phyloP scores from a whole-genome alignment of 495 filamentous ascomycete genomes.

The Extremus antarcticus region DNA sequence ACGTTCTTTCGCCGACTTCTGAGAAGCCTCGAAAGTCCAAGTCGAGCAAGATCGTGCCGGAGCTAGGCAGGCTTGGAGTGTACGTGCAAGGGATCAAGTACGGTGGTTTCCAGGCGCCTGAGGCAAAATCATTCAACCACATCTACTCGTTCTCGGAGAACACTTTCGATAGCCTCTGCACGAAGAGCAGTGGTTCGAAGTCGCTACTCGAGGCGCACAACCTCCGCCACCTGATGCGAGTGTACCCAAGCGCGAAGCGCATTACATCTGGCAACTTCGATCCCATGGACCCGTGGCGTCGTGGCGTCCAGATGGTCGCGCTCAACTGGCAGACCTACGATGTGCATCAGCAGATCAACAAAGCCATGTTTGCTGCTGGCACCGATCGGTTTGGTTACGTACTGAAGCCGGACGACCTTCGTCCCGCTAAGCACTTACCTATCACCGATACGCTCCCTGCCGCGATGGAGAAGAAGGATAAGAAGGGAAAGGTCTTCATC shows the following conservation, averaged over 20 bases:
- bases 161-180: constrained; percentile 66
- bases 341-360: constrained; percentile 85
- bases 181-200: constrained; percentile 59
- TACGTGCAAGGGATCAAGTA: constrained; percentile 65
- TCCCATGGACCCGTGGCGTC: constrained; percentile 81
- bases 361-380: constrained; percentile 95
- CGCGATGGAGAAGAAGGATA: constrained; percentile 35
- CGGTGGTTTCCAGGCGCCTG: constrained; percentile 55
- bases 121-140: constrained; percentile 79
- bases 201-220: constrained; percentile 76
- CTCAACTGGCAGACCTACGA: constrained; percentile 99
- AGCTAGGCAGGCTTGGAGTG: constrained; percentile 74
- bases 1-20: constrained; percentile 24
- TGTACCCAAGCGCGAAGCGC: constrained; percentile 76
- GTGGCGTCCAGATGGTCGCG: constrained; percentile 91
- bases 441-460: constrained; percentile 21
- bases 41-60: constrained; percentile 75
- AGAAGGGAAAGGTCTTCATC: constrained; percentile 63
- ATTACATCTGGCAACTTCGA: constrained; percentile 85
- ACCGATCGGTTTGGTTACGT: constrained; percentile 83
- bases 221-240: constrained; percentile 78
- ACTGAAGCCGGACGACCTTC: constrained; percentile 78
- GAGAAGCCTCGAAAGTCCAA: constrained; percentile 48
- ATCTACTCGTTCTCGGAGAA: constrained; percentile 86
- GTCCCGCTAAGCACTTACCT: constrained; percentile 40